A percentile compares a stretch with the other conserved stretches of the same genome.
These are phyloP conservation scores for Barnettozyma vustinii DNA, from an alignment of 805 yeast genomes.

Conservation along the genomic window DNA sequence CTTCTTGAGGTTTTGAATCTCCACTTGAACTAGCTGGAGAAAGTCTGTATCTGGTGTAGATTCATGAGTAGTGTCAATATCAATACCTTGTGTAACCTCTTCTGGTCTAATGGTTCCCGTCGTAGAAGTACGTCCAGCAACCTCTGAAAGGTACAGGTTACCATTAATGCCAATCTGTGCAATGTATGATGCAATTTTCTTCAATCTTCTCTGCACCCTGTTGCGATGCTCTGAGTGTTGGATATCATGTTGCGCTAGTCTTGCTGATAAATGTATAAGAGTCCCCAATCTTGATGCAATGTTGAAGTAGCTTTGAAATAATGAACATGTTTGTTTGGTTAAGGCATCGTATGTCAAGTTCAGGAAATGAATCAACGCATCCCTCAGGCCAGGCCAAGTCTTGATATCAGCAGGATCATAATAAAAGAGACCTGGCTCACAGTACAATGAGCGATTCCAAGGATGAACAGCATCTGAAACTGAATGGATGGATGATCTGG, in stretches of 20 bases:
- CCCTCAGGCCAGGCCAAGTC: constrained; percentile 53
- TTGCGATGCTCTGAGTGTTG: constrained; percentile 40
- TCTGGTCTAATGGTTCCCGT: constrained; percentile 19
- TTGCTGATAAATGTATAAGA: constrained; percentile 47
- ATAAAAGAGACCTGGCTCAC: constrained; percentile 44
- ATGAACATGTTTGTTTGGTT: constrained; percentile 41
- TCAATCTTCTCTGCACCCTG: constrained; percentile 44
- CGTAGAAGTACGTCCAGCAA: constrained; percentile 15
- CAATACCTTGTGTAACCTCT: constrained; percentile 4
- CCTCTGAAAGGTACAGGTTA: constrained; percentile 42
- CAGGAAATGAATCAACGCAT: constrained; percentile 41
- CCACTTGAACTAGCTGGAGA: constrained; percentile 34
- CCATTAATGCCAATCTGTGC: constrained; percentile 65
- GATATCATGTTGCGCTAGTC: constrained; percentile 49
- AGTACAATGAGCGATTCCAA: constrained; percentile 23
- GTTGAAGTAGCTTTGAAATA: constrained; percentile 50
- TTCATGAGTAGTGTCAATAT: background rate
- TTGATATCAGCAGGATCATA: constrained; percentile 53
- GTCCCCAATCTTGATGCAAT: constrained; percentile 48
- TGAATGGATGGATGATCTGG: constrained; percentile 18
- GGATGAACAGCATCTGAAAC: constrained; percentile 20
- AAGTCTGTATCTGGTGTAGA: constrained; percentile 22
- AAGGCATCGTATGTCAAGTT: constrained; percentile 47
- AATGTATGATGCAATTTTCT: constrained; percentile 46
- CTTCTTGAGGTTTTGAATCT: constrained; percentile 32